Evolutionary conservation across 805 yeast genomes (phyloP), one percentile per base, ranked within the genome.

Genomic region (Wickerhamiella kurtzmanii): DNA sequence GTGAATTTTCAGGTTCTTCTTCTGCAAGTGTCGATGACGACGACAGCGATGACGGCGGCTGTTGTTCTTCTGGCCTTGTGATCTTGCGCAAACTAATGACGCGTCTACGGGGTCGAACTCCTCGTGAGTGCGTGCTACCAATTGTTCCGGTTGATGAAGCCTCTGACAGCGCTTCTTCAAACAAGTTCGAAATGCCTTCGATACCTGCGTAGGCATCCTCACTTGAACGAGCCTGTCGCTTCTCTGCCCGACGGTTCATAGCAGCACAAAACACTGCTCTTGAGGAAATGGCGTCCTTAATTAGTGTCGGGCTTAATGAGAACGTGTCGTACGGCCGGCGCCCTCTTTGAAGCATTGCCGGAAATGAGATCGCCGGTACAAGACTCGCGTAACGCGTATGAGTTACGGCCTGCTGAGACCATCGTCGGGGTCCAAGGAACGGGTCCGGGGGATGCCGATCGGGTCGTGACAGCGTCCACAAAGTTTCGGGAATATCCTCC

Each of bases 401-500:
- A 5, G 8, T 17, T 5, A 38, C 41, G 5, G 22, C 15, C 38
- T 52, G 56, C 41, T 46, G 54, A 9, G 54, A 47, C 55, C 59
- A 56, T 9, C 60, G 46, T 17, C 53, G 47, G 2, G 56, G 50
- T 15, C 60, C 60, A n/a, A 21, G 44, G 18, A 45, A 44, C 9
- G 59, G 59, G 43, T 55, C 56, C 1, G 59, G 60, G n/a, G 46
- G 48, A 22, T 18, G 32, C n/a, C 47, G 22, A 1, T 13, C 16
- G 2, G 58, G 53, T 36, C 49, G 54, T 19, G 60, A 55, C 43
- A 55, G 47, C 35, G 59, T 51, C 55, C 62, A 58, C 18, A 62
- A 48, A 18, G 57, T 52, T 41, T 60, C 64, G 28, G 66, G 67
- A 15, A 63, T 52, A 47, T 63, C 67, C 32, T 63, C 64, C 19